Base-by-base conservation (phyloP, 129 eudicot species). In the Solidago caesia region DNA sequence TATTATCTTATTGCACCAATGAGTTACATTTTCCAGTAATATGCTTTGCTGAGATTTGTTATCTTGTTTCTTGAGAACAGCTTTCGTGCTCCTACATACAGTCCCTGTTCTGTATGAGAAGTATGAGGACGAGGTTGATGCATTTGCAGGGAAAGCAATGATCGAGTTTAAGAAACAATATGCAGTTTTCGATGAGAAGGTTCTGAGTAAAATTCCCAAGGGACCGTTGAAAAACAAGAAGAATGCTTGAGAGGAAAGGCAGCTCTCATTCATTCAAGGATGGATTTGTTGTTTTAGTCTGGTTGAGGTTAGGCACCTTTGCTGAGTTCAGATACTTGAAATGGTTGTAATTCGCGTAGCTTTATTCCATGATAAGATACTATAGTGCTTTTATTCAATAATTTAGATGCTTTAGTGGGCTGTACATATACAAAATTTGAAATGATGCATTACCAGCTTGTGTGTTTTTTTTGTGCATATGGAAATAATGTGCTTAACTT, bases 101-200 rank as follows among this genome's bases (percentile, higher is more conserved):
- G 67, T 89, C 51, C 97, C 96, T 52, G 89, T 89, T 67, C 80
- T 92, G 21, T 92, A 89, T 39, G 97, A 87, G 85, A 92, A 87
- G 80, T 85, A 92, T 7, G 91, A 86, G 67, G 96, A 89, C 44
- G 69, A 89, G 73, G 79, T 92, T 5, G 97, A 92, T 47, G 71
- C 84, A 6, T 76, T 72, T 15, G 91, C 87, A 8, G 93, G 89
- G 84, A 92, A 84, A 74, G 93, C 91, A 76, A 12, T 16, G 71
- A 67, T 61, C 14, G 91, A 87, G 84, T 64, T 87, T 55, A 89
- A 84, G 85, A 92, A 92, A 75, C 91, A 85, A 70, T 89, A 89
- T 85, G 92, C 85, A 2, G 91, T 87, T 10, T 84, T 89, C 72
- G 81, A 92, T 74, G 88, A 77, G 0, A 92, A 85, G 79, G 90